Base-by-base conservation (phyloP, 345 rosid species). In the Euphorbia pulcherrima region DNA sequence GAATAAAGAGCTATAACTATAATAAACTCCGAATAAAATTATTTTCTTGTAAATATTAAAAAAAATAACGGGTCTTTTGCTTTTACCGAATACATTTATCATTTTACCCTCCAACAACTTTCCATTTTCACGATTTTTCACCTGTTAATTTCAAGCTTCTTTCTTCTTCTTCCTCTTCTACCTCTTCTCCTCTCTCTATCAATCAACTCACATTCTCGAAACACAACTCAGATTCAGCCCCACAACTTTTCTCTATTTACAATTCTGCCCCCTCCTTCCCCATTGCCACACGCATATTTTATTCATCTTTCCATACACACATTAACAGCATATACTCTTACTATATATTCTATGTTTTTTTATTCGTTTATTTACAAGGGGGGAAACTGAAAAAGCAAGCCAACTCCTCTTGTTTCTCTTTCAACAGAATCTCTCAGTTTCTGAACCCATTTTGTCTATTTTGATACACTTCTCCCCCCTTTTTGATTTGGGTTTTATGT, bases 361-460 rank as follows among this genome's bases (percentile, higher is more conserved):
- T n/a, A n/a, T n/a, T n/a, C n/a, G n/a, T n/a, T n/a, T n/a, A n/a
- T n/a, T n/a, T n/a, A n/a, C n/a, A n/a, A n/a, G n/a, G n/a, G n/a
- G n/a, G n/a, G n/a, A n/a, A n/a, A n/a, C n/a, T n/a, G n/a, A n/a
- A n/a, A n/a, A n/a, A n/a, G n/a, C n/a, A n/a, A 58, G 72, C 71
- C 75, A 69, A 67, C 62, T 16, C 27, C 37, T 27, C 57, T 53
- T 53, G 1, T 23, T 53, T 53, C 58, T 28, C 74, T 72, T 75
- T 78, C 65, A 33, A 56, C 67, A 60, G 73, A 76, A 71, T 79
- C 77, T 83, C 81, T 78, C n/a, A n/a, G 78, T 77, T 73, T 77
- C 83, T 77, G 81, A 80, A 83, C 72, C 79, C 80, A 77, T 72
- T 75, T 68, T 61, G 75, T 78, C 20, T 47, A 24, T 68, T 77